These are phyloP conservation scores for Xylaria scruposa DNA, from an alignment of 495 filamentous ascomycete genomes.

Conservation along the genomic window DNA sequence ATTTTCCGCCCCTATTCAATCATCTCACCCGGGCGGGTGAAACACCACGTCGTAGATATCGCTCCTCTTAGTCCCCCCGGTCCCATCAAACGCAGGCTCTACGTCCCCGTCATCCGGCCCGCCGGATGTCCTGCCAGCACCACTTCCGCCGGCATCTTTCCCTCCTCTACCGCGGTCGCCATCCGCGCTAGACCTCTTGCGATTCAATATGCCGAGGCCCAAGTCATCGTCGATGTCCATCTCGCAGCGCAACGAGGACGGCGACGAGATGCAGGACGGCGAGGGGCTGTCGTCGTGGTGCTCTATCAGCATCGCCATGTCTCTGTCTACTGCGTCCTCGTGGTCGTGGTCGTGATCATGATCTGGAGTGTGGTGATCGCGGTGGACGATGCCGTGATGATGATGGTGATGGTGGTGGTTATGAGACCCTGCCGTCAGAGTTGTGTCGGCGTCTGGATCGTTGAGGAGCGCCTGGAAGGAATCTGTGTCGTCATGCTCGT, in stretches of 20 bases:
- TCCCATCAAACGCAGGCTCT: neutral
- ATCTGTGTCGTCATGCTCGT: slow-evolving; percentile 39
- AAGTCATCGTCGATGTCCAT: slow-evolving; percentile 33
- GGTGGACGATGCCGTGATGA: slow-evolving; percentile 24
- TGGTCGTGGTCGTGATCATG: slow-evolving; percentile 33
- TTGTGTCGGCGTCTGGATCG: slow-evolving; percentile 30
- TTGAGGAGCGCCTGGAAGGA: slow-evolving; percentile 54
- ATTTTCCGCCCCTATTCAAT: neutral
- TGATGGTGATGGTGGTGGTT: slow-evolving; percentile 27
- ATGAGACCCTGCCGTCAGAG: slow-evolving; percentile 9
- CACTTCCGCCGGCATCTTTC: slow-evolving; percentile 21
- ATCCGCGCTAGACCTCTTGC: neutral
- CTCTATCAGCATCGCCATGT: slow-evolving; percentile 62
- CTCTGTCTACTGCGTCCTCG: slow-evolving; percentile 50
- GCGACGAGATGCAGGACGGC: slow-evolving; percentile 65
- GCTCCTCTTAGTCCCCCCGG: slow-evolving; percentile 30
- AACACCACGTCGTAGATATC: slow-evolving; percentile 42
- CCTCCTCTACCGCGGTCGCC: slow-evolving; percentile 9
- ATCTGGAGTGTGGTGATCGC: slow-evolving; percentile 16
- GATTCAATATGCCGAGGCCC: neutral
- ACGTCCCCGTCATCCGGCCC: neutral
- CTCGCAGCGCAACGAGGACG: slow-evolving; percentile 66
- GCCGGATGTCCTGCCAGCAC: neutral
- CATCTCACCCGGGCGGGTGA: slow-evolving; percentile 22
- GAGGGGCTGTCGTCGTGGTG: slow-evolving; percentile 41